Conservation (phyloP, 83 land plant species). For the Picea mariana region DNA sequence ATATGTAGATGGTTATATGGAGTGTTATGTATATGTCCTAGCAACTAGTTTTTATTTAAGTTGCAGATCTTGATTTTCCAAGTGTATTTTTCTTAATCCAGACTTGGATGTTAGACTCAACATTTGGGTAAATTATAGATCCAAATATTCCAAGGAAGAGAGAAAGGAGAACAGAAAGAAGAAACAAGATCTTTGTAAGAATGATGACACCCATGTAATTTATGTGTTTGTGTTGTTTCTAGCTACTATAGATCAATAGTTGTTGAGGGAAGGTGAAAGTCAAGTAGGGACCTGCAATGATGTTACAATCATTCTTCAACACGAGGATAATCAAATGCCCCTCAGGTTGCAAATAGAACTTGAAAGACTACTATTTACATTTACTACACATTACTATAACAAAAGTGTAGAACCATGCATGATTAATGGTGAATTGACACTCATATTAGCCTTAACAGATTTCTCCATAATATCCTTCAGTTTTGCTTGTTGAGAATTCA, state of each 20-base stretch:
- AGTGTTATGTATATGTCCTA: slow-evolving; percentile 89
- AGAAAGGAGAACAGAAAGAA: slow-evolving; percentile 25
- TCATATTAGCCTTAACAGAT: too few species aligned
- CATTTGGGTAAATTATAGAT: slow-evolving; percentile 46
- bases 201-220: slow-evolving; percentile 94
- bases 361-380: too few species aligned
- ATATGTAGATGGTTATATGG: slow-evolving; percentile 27
- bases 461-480: too few species aligned
- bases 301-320: slow-evolving; percentile 93
- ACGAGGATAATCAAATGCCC: slow-evolving; percentile 59
- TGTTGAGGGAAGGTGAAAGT: slow-evolving; percentile 95
- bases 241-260: slow-evolving; percentile 77
- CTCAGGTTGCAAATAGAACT: too few species aligned
- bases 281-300: slow-evolving; percentile 94
- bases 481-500: too few species aligned
- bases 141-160: slow-evolving; percentile 15
- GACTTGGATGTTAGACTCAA: slow-evolving; percentile 49
- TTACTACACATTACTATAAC: too few species aligned
- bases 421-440: too few species aligned
- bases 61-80: slow-evolving; percentile 84
- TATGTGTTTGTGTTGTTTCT: slow-evolving; percentile 95
- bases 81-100: slow-evolving; percentile 72
- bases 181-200: slow-evolving; percentile 51
- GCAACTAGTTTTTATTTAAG: slow-evolving; percentile 91
- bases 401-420: too few species aligned